Conservation (phyloP, 306 rosid species). For the Potentilla sterilis region DNA sequence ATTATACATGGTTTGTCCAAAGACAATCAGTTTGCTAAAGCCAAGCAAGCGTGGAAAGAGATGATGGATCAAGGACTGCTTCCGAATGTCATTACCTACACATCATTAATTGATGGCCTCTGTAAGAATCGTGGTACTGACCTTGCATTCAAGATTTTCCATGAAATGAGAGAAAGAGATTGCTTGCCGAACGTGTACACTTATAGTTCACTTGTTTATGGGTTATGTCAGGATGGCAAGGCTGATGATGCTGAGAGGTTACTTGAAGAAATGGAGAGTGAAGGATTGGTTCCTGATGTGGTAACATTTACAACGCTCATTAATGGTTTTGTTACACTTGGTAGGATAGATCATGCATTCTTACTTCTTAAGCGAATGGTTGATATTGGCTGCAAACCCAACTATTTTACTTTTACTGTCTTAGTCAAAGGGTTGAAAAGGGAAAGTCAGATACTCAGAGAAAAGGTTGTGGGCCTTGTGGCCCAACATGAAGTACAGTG, state of each 20-base stretch:
- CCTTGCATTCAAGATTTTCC: conserved; percentile 35
- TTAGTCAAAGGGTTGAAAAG: conserved; percentile 40
- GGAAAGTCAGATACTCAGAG: conserved; percentile 23
- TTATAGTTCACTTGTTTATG: conserved; percentile 41
- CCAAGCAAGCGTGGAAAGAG: conserved; percentile 23
- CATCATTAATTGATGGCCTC: conserved; percentile 40
- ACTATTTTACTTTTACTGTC: conserved; percentile 32
- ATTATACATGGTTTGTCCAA: conserved; percentile 39
- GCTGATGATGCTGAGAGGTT: conserved; percentile 39
- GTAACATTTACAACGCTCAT: conserved; percentile 42
- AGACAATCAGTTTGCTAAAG: conserved; percentile 28
- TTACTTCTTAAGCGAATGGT: conserved; percentile 34
- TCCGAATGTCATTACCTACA: conserved; percentile 42
- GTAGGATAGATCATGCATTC: conserved; percentile 40
- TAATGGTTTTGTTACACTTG: conserved; percentile 44
- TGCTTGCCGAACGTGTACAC: conserved; percentile 41
- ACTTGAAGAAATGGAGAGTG: conserved; percentile 35
- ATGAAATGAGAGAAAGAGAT: conserved; percentile 38
- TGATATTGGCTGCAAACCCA: conserved; percentile 38
- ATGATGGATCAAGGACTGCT: conserved; percentile 35
- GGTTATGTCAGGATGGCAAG: conserved; percentile 43
- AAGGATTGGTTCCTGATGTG: conserved; percentile 45
- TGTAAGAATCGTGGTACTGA: conserved; percentile 38
- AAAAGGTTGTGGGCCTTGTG: conserved; percentile 31
- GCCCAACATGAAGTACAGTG: conserved; percentile 24